Base-by-base conservation (phyloP, 495 filamentous ascomycete genomes). In the Cercophora scortea region DNA sequence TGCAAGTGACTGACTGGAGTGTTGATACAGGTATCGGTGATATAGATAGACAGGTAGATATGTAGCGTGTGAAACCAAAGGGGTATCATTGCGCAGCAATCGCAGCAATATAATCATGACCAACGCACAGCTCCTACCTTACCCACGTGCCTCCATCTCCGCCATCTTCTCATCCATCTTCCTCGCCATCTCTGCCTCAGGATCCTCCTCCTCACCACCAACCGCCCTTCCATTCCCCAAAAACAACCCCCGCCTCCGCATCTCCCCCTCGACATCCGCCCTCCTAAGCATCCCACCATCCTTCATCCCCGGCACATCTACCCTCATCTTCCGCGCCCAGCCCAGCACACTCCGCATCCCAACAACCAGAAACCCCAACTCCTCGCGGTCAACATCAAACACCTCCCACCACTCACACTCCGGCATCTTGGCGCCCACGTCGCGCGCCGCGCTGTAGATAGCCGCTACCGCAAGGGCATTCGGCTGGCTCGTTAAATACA, bases 381-480 rank as follows among this genome's bases (percentile, higher is more conserved):
- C 90, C 75, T 98, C 93, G 17, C 94, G 76, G 46, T 96, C 92
- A n/a, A 90, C 88, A 71, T 98, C 93, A 67, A 98, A 97, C 0
- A 96, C 87, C 69, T 94, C 90, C 93, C 93, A 98, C 93, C 93
- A 98, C 47, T 89, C 85, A 19, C 72, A 76, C 46, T 84, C 84
- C 3, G 92, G 87, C 67, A 97, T 74, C 64, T 87, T 89, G 32
- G 86, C 79, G 0, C 76, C 83, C 3, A 82, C 64, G 51, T 97
- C 90, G 19, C 87, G 79, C n/a, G 89, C 84, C 8, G 90, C 88
- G 15, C 90, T 79, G 64, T 97, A 98, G 15, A 95, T 84, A 4
- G 91, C 87, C 12, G 91, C 89, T 6, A 90, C 87, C 4, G 94
- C 94, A 11, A 98, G 72, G 18, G 82, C 79, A 50, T 84, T 79